These are phyloP conservation scores for Chlamydomonas schloesseri DNA, from an alignment of 139 green algal species.

Conservation along the genomic window DNA sequence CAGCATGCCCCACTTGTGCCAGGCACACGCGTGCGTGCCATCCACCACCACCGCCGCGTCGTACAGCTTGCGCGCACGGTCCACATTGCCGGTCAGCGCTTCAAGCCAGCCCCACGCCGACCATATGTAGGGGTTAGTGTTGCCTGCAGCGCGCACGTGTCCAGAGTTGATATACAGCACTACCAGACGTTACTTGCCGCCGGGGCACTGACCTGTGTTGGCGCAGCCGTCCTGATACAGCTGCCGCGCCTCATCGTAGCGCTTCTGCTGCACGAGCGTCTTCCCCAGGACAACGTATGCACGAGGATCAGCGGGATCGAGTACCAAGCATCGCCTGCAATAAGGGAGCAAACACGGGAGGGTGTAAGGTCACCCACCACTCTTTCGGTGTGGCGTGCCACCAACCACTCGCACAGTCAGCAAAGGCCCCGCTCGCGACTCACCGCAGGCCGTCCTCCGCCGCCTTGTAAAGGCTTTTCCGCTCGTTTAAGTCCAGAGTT, in stretches of 20 bases:
- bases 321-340: slow-evolving; percentile 70
- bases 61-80: slow-evolving; percentile 88
- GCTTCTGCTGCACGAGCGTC: slow-evolving; percentile 77
- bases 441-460: slow-evolving; percentile 21
- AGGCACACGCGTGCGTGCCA: slow-evolving; percentile 88
- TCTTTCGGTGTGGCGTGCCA: not conserved
- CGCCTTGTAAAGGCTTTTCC: not conserved
- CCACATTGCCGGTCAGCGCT: slow-evolving; percentile 70
- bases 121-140: slow-evolving; percentile 93
- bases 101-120: slow-evolving; percentile 93
- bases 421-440: not conserved
- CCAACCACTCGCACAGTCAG: not conserved
- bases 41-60: slow-evolving; percentile 93
- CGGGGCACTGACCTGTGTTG: slow-evolving; percentile 86
- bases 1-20: slow-evolving; percentile 97
- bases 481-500: not conserved
- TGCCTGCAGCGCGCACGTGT: slow-evolving; percentile 42
- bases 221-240: slow-evolving; percentile 91
- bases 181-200: too few relatives aligned
- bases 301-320: slow-evolving; percentile 87
- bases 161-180: not conserved
- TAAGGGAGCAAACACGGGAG: slow-evolving; percentile 29
- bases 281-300: slow-evolving; percentile 94
- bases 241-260: slow-evolving; percentile 83
- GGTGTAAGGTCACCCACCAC: not conserved